A percentile compares a stretch with the other conserved stretches of the same genome.
These are phyloP conservation scores for Chytridium lagenaria DNA, from an alignment of 371 early-diverging fungal genomes.

Conservation along the genomic window DNA sequence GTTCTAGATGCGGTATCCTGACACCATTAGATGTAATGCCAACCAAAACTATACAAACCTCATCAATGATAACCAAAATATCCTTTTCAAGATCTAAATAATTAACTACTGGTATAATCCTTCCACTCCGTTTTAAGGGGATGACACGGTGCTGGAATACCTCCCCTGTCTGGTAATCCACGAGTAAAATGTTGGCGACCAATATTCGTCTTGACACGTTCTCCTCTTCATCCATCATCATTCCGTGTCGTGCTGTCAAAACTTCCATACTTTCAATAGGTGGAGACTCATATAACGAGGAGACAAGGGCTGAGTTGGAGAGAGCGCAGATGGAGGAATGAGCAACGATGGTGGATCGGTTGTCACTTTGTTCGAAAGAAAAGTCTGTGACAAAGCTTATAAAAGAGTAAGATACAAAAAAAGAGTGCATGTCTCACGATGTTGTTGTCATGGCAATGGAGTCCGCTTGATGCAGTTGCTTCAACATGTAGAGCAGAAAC, in stretches of 20 bases:
- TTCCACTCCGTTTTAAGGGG: not conserved
- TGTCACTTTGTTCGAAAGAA: not conserved
- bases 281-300: no score
- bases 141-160: constrained; percentile 5
- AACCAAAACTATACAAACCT: constrained; percentile 4
- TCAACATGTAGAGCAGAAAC: not conserved
- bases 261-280: no score
- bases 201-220: not conserved
- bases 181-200: not conserved
- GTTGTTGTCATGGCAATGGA: constrained; percentile 7
- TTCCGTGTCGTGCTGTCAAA: no score
- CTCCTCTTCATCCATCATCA: not conserved
- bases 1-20: not conserved
- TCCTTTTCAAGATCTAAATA: not conserved
- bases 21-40: not conserved
- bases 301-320: not conserved
- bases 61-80: constrained; percentile 1
- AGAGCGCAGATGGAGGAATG: constrained; percentile 7
- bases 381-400: not conserved
- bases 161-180: not conserved
- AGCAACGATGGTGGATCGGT: not conserved
- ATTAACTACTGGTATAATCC: not conserved
- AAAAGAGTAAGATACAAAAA: no score
- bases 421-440: no score
- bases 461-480: not conserved